Evolutionary conservation across 2,329 filamentous ascomycete species (phyloP), one percentile per base, ranked within the genome.

Genomic region (Eutypa lata): DNA sequence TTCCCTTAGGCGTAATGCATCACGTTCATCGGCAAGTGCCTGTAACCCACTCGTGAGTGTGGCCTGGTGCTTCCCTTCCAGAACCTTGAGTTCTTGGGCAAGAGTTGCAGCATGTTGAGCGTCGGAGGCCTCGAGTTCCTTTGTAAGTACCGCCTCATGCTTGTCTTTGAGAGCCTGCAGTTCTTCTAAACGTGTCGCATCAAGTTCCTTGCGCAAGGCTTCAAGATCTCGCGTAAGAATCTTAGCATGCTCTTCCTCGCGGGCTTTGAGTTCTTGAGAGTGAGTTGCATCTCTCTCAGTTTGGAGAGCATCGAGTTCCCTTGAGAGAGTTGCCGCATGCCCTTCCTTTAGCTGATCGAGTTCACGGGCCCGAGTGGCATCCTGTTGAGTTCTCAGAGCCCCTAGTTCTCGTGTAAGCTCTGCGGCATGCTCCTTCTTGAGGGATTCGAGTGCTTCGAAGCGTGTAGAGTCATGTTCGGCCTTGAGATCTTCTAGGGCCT

Each of bases 151-250:
- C 6, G 57, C 28, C 43, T 47, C 54, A 55, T 67, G 65, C 10
- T 52, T 42, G 21, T 55, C 56, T 33, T 60, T 60, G n/a, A 63
- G 55, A 28, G 61, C 55, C 19, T 62, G 52, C 16, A 64, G 35
- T 49, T 66, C 55, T 37, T 56, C 37, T 18, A 28, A 47, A 28
- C 48, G 53, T 51, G 43, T 40, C 31, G 18, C 50, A 48, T 19
- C 50, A 51, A 47, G 47, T 21, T 37, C 48, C 10, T 31, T 35
- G 13, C 31, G 45, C 31, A 35, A 47, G 18, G 24, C 45, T 16
- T 47, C 45, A 19, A 47, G 45, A 10, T 47, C 45, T 16, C 45
- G 45, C 14, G 45, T 7, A 22, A 43, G 40, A 13, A 43, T 2
- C 13, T n/a, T 19, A 43, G 40, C 40, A 22, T 43, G 40, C 40